A percentile compares a stretch with the other conserved stretches of the same genome.
These are phyloP conservation scores for Aulographum hederae DNA, from an alignment of 2,329 filamentous ascomycete genomes.

Conservation along the genomic window DNA sequence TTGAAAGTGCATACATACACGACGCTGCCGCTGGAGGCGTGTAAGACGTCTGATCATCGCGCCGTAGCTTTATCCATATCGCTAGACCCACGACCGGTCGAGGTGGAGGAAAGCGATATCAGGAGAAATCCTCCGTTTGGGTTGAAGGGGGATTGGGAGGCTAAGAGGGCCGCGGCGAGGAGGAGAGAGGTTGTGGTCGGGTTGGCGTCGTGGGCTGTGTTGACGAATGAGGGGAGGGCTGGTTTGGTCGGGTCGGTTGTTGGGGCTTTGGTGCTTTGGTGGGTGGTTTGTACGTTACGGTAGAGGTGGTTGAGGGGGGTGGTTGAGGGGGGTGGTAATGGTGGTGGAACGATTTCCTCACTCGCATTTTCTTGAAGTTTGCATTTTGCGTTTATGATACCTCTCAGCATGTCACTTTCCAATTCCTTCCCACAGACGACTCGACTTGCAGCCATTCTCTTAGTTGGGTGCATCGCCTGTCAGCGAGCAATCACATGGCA, in stretches of 20 bases:
- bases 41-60: slow-evolving; percentile 75
- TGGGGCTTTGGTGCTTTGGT: no score
- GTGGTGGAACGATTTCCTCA: no score
- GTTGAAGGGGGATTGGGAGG: slow-evolving; percentile 30
- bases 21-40: slow-evolving; percentile 51
- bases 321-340: no score
- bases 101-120: slow-evolving; percentile 11
- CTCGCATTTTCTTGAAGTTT: no score
- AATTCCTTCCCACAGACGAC: no score
- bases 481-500: no score
- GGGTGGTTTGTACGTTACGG: no score
- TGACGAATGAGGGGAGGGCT: slow-evolving; percentile 27
- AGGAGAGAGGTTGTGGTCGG: slow-evolving; percentile 42
- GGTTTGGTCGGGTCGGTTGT: slow-evolving; percentile 19
- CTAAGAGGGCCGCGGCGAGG: slow-evolving; percentile 33
- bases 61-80: slow-evolving; percentile 56
- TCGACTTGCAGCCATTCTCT: no score
- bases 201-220: slow-evolving; percentile 32
- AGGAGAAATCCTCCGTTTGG: slow-evolving; percentile 32
- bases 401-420: no score
- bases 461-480: no score
- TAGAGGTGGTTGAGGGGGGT: no score
- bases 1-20: slow-evolving; percentile 43
- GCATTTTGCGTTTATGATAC: no score
- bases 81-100: slow-evolving; percentile 24